Evolutionary conservation across 768 basidiomycete genomes (phyloP).

Genomic region (Heimioporus sp.): DNA sequence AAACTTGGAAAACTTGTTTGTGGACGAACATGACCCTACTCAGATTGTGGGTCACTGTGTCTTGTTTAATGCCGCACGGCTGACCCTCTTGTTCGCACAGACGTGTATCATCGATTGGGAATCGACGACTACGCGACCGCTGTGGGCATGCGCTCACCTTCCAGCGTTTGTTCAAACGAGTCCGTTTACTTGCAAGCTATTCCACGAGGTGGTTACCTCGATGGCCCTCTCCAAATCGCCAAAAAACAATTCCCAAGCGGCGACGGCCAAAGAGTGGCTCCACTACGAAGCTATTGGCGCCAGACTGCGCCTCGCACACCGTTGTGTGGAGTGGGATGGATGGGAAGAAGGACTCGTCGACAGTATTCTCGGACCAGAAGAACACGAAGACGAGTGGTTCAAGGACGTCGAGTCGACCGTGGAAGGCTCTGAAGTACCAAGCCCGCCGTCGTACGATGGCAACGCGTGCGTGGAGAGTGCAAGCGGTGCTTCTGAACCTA

Average conservation of each 20-base stretch:
- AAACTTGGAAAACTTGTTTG: slow-evolving; percentile 82
- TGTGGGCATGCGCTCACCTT: slow-evolving; percentile 83
- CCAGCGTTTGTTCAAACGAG: slow-evolving; percentile 79
- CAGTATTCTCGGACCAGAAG: slow-evolving; percentile 71
- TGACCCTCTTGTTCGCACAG: slow-evolving; percentile 35
- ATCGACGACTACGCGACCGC: slow-evolving; percentile 81
- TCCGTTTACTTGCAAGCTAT: slow-evolving; percentile 68
- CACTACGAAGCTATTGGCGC: slow-evolving; percentile 65
- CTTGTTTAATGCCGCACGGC: not conserved
- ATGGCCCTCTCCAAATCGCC: slow-evolving; percentile 34
- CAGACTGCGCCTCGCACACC: slow-evolving; percentile 72
- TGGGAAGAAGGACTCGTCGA: slow-evolving; percentile 86
- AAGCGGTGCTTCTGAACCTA: slow-evolving; percentile 11
- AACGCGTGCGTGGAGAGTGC: not conserved
- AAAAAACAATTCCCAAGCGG: slow-evolving; percentile 33
- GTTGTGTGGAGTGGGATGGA: slow-evolving; percentile 85
- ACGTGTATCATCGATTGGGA: slow-evolving; percentile 91
- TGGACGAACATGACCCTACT: slow-evolving; percentile 63
- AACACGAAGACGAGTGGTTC: slow-evolving; percentile 73
- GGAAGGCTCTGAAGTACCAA: slow-evolving; percentile 17
- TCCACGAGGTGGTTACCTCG: slow-evolving; percentile 60
- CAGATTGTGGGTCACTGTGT: slow-evolving; percentile 56
- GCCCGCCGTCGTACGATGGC: slow-evolving; percentile 5
- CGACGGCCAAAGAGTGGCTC: slow-evolving; percentile 68
- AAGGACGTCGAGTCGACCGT: slow-evolving; percentile 34